Evolutionary conservation across 2,329 filamentous ascomycete species (phyloP).

Genomic region (Westerdykella aurantiaca): DNA sequence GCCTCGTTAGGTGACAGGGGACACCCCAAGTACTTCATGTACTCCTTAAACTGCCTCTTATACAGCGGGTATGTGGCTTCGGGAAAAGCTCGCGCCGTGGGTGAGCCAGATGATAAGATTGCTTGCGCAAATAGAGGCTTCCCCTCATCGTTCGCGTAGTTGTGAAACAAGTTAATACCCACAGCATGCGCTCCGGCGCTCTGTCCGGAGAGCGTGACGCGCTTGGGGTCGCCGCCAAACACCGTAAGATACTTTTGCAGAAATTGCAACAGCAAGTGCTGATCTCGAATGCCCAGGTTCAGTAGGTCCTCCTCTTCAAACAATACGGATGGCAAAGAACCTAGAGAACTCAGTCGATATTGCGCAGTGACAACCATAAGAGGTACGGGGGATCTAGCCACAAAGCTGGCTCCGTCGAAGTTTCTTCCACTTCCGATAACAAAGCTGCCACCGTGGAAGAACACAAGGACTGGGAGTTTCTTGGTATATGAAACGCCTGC

Average conservation of each 20-base stretch:
- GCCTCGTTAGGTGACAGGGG: constrained; percentile 22
- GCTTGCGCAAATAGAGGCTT: constrained; percentile 30
- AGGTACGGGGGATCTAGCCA: constrained; percentile 25
- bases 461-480: constrained; percentile 30
- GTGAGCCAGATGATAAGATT: constrained; percentile 30
- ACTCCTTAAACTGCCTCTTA: constrained; percentile 23
- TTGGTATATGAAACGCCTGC: constrained; percentile 19
- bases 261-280: constrained; percentile 33
- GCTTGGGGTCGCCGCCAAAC: constrained; percentile 37
- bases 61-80: constrained; percentile 28
- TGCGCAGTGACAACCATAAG: constrained; percentile 33
- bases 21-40: constrained; percentile 28
- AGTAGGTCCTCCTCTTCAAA: constrained; percentile 31
- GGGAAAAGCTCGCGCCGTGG: constrained; percentile 34
- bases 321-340: constrained; percentile 28
- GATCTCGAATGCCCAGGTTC: constrained; percentile 31
- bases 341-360: constrained; percentile 32
- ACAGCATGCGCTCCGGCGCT: constrained; percentile 37
- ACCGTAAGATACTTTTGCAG: constrained; percentile 35
- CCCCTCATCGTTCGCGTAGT: constrained; percentile 27
- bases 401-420: constrained; percentile 32
- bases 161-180: constrained; percentile 33
- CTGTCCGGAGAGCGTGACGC: constrained; percentile 39
- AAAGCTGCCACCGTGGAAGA: constrained; percentile 28
- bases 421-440: constrained; percentile 24